Evolutionary conservation across 306 rosid species (phyloP).

Genomic region (Elaeagnus macrophylla): DNA sequence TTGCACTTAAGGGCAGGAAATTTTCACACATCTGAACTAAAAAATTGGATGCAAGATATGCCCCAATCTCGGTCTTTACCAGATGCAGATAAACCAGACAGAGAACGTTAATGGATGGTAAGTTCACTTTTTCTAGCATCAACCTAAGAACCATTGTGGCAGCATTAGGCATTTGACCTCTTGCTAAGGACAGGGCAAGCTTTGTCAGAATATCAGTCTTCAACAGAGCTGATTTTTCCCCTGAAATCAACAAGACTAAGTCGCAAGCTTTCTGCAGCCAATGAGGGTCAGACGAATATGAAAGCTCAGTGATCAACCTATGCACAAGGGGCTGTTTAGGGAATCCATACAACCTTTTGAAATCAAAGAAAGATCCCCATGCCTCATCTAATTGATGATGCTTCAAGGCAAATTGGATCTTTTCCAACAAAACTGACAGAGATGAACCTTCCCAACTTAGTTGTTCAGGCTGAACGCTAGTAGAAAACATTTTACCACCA

Average conservation of each 20-base stretch:
- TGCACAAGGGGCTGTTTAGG: constrained; percentile 42
- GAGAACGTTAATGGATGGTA: constrained; percentile 47
- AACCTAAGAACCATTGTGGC: constrained; percentile 43
- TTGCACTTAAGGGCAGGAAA: constrained; percentile 27
- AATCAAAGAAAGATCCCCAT: constrained; percentile 59
- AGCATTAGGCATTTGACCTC: constrained; percentile 53
- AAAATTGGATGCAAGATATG: constrained; percentile 53
- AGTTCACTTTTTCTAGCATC: constrained; percentile 37
- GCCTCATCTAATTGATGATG: constrained; percentile 47
- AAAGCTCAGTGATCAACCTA: constrained; percentile 47
- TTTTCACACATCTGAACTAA: constrained; percentile 48
- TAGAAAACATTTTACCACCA: constrained; percentile 17
- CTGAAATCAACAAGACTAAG: constrained; percentile 40
- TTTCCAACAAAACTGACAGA: constrained; percentile 33
- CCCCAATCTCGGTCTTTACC: constrained; percentile 65
- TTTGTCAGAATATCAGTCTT: constrained; percentile 43
- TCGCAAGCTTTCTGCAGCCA: constrained; percentile 54
- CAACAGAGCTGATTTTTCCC: constrained; percentile 44
- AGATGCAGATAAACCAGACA: constrained; percentile 48
- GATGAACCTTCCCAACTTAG: constrained; percentile 77
- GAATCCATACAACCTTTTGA: constrained; percentile 60
- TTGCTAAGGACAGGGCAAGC: constrained; percentile 57
- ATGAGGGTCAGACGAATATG: constrained; percentile 41
- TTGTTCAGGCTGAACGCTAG: constrained; percentile 25
- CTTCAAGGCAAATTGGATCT: constrained; percentile 48